Base-by-base conservation (phyloP, 1,284 basidiomycete genomes). In the Cryptococcus jaspeensis region DNA sequence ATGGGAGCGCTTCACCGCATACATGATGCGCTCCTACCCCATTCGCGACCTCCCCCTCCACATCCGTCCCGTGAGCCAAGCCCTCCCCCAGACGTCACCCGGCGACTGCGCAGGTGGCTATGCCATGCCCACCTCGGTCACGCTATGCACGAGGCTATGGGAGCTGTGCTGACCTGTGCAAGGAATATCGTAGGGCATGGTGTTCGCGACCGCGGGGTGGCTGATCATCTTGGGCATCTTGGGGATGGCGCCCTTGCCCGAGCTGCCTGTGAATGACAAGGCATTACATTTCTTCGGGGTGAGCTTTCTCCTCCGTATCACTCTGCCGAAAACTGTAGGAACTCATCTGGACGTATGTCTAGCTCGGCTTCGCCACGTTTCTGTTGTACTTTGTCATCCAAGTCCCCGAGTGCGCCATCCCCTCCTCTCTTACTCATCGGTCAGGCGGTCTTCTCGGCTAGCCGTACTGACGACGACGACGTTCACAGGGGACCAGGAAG, bases 281-380 rank as follows among this genome's bases (percentile, higher is more conserved):
- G 70, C 74, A 20, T 59, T 77, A 48, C 76, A 77, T 57, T 78
- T 78, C 64, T 71, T 75, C 52, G 76, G 76, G 28, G 70, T 76
- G 48, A 59, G 73, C 63, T 18, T 9, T 32, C 28, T 4, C 28
- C 9, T 32, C 9, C 28, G 9, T 32, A 9, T 5, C 9, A 32
- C 5, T 32, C n/a, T n/a, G n/a, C n/a, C 23, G 15, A 15, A 20
- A 9, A n/a, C 13, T 42, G 8, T 47, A 23, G 15, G 15, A 36
- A 5, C 13, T 39, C n/a, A 20, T 12, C 44, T 11, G n/a, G 28
- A 32, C 28, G 28, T 9, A 9, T 32, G 38, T 44, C 16, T 55
- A 76, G 75, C 62, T 77, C 54, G 76, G 74, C 22, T 74, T 76
- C 35, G 76, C 76, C 15, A 72, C 73, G 1, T 78, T 76, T 50